phyloP scores from a whole-genome alignment of 805 yeast genomes.

The Starmerella cellae region DNA sequence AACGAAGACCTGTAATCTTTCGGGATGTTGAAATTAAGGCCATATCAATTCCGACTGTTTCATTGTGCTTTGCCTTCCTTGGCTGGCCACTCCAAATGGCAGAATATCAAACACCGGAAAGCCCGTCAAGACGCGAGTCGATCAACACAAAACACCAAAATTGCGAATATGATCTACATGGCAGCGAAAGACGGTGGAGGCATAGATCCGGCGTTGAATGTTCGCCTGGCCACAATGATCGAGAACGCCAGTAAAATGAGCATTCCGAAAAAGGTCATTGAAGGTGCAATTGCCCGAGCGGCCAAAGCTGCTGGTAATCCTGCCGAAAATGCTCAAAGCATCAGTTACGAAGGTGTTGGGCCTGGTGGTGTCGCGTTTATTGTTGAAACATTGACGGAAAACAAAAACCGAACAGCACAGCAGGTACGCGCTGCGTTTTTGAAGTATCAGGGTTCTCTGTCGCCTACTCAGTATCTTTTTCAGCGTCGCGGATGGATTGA shows the following conservation, averaged over 20 bases:
- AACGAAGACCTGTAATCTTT: too few species aligned
- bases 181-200: constrained; percentile 60
- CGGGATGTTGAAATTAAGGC: too few species aligned
- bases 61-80: not conserved
- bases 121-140: constrained; percentile 79
- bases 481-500: constrained; percentile 63
- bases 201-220: constrained; percentile 48
- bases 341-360: constrained; percentile 76
- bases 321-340: constrained; percentile 46
- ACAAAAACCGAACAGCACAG: constrained; percentile 68
- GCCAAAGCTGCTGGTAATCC: constrained; percentile 43
- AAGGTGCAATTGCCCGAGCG: constrained; percentile 64
- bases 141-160: constrained; percentile 52
- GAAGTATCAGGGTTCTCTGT: constrained; percentile 45
- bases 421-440: constrained; percentile 61
- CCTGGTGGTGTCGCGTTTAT: constrained; percentile 84
- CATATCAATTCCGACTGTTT: not conserved
- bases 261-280: constrained; percentile 73
- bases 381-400: constrained; percentile 80
- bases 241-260: constrained; percentile 67
- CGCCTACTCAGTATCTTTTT: constrained; percentile 70
- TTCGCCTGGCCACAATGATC: constrained; percentile 52
- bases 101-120: constrained; percentile 83
- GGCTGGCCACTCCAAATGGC: constrained; percentile 93
- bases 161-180: constrained; percentile 60